Conservation (phyloP, 768 basidiomycete species). For the Naganishia antarctica region DNA sequence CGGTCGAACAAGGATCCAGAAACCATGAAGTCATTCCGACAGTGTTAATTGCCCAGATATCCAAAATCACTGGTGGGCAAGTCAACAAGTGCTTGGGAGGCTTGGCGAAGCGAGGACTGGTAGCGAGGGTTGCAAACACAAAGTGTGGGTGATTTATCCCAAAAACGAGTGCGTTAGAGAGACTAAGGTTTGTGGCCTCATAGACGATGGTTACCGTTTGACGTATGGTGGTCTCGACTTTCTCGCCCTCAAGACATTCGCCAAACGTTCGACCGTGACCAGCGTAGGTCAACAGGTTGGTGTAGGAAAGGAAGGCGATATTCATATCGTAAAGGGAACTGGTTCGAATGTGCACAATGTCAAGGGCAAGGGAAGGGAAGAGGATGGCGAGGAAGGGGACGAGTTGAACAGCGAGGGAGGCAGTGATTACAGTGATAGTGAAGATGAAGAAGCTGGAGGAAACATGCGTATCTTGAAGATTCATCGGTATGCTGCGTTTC, state of each 20-base stretch:
- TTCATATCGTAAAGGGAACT: conserved; percentile 39
- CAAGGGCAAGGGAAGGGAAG: conserved; percentile 17
- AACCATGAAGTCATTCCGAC: conserved; percentile 96
- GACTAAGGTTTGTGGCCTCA: not conserved
- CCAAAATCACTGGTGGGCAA: conserved; percentile 83
- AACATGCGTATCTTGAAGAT: conserved; percentile 84
- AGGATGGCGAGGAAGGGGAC: conserved; percentile 7
- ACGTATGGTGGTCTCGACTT: conserved; percentile 99
- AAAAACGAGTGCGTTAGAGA: not conserved
- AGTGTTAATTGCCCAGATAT: conserved; percentile 80
- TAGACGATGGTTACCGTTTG: conserved; percentile 93
- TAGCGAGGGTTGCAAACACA: conserved; percentile 81
- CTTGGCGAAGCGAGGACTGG: conserved; percentile 83
- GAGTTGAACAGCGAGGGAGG: not conserved
- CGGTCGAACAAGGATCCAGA: conserved; percentile 98
- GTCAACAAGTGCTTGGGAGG: conserved; percentile 87
- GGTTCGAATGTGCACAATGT: conserved; percentile 24
- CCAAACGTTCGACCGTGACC: conserved; percentile 63
- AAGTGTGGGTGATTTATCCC: conserved; percentile 66
- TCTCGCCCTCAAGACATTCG: conserved; percentile 86
- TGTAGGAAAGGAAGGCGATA: conserved; percentile 95
- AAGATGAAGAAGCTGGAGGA: conserved; percentile 18
- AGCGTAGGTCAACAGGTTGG: conserved; percentile 96
- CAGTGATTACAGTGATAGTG: conserved; percentile 3
- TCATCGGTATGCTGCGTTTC: conserved; percentile 62